These are phyloP conservation scores for Jamesozyma lodderae DNA, from an alignment of 805 yeast genomes.

Conservation along the genomic window DNA sequence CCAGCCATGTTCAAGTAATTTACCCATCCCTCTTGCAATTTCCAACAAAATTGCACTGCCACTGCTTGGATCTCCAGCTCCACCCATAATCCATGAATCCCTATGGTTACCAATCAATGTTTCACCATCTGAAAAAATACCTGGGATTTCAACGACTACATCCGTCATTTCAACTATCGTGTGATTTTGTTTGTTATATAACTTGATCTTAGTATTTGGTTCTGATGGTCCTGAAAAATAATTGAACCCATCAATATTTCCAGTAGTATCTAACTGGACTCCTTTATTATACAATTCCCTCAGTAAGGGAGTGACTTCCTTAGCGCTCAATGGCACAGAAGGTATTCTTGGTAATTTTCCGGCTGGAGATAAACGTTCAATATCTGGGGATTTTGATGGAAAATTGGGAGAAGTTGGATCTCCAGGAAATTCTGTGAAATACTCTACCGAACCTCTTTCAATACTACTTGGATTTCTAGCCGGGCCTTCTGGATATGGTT, in stretches of 20 bases:
- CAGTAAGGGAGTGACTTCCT: slow-evolving; percentile 37
- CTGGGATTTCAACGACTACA: slow-evolving; percentile 47
- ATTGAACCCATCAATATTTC: slow-evolving; percentile 35
- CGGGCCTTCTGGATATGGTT: slow-evolving; percentile 54
- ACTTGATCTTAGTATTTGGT: slow-evolving; percentile 23
- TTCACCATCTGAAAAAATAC: slow-evolving; percentile 43
- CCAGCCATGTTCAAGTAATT: slow-evolving; percentile 47
- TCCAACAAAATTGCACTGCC: slow-evolving; percentile 45
- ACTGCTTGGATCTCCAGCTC: slow-evolving; percentile 43
- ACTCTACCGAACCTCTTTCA: slow-evolving; percentile 53
- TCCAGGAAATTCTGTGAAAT: slow-evolving; percentile 54
- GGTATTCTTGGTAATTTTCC: slow-evolving; percentile 44
- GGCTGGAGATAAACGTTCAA: slow-evolving; percentile 34
- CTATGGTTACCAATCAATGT: slow-evolving; percentile 48
- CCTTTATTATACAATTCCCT: slow-evolving; percentile 33
- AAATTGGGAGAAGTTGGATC: slow-evolving; percentile 75
- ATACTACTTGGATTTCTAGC: slow-evolving; percentile 55
- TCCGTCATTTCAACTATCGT: slow-evolving; percentile 38
- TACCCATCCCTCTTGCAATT: slow-evolving; percentile 42
- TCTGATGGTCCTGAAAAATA: slow-evolving; percentile 42
- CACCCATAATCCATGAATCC: slow-evolving; percentile 42
- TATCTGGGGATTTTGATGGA: slow-evolving; percentile 39
- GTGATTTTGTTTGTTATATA: slow-evolving; percentile 37
- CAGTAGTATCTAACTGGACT: slow-evolving; percentile 31
- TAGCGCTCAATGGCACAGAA: slow-evolving; percentile 40